Evolutionary conservation across 2,329 filamentous ascomycete species (phyloP), one percentile per base, ranked within the genome.

Genomic region (Pseudonectria foliicola): DNA sequence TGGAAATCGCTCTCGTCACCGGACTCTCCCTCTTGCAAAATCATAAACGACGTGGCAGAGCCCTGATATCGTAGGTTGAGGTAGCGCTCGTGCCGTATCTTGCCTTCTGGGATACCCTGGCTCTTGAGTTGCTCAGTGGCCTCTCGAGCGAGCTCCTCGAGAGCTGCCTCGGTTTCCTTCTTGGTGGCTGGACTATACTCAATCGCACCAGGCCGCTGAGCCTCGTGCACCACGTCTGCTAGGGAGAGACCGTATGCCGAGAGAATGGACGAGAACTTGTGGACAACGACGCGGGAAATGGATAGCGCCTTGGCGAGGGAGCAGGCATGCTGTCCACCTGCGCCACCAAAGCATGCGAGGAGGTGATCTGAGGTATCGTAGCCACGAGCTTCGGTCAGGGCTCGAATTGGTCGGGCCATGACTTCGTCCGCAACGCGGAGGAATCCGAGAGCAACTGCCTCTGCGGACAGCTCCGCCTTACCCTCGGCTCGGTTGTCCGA

Each of bases 1-100:
- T 75, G 78, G 56, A 82, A 85, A 1, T 74, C 76, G 68, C 73
- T 35, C 7, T 39, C 25, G 16, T 38, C 38, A 70, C 71, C 31
- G 13, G 15, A 13, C 0, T 39, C 39, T 2, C 46, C 51, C 39
- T 41, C 33, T 11, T 50, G 45, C 34, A 56, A 36, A 8, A 59
- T 56, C 57, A 60, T 61, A 24, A 68, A 48, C 2, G 57, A 57
- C 11, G 63, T 68, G 32, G 62, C 63, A 3, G 62, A 62, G 10
- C 65, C 66, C 2, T 56, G 54, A 26, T 68, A 68, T 35, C 63
- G 51, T 49, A 68, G 58, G 39, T 65, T 67, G 12, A 68, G 48
- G 39, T 62, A 68, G 5, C 50, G 46, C 26, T 65, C 55, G 27
- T 67, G 50, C 14, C 66, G 63, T 34, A 73, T 64, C 27, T 55